These are phyloP conservation scores for Mikania micrantha DNA, from an alignment of 129 eudicot genomes.

Conservation along the genomic window DNA sequence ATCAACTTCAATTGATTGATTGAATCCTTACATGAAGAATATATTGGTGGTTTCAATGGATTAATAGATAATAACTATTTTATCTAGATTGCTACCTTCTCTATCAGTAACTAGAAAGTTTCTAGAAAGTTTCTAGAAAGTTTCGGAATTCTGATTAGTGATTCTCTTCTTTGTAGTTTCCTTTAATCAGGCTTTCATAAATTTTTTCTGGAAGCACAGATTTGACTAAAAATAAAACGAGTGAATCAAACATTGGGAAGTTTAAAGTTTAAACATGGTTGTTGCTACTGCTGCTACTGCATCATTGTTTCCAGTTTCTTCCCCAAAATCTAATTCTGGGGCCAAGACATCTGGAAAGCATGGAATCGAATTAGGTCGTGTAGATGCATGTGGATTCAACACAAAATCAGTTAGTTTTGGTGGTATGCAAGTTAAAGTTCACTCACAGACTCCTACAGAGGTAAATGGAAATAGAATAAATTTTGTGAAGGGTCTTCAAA, in stretches of 20 bases:
- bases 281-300: constrained; percentile 18
- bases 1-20: not conserved
- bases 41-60: not conserved
- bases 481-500: not conserved
- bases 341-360: constrained; percentile 1
- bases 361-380: not conserved
- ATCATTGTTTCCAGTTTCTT: not conserved
- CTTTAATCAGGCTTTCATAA: not conserved
- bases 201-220: not conserved
- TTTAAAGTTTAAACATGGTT: constrained; percentile 17
- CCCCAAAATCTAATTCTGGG: constrained; percentile 17
- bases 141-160: not conserved
- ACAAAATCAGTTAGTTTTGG: constrained; percentile 11
- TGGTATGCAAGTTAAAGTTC: constrained; percentile 14
- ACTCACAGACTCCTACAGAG: constrained; percentile 9
- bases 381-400: constrained; percentile 8
- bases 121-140: not conserved
- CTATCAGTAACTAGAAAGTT: not conserved
- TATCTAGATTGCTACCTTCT: not conserved
- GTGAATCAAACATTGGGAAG: not conserved
- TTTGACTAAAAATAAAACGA: not conserved
- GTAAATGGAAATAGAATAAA: constrained; percentile 7
- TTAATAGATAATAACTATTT: not conserved
- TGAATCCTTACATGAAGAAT: not conserved
- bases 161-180: not conserved